These are phyloP conservation scores for Sugiyamaella japonica DNA, from an alignment of 1,139 yeast species.

Conservation along the genomic window DNA sequence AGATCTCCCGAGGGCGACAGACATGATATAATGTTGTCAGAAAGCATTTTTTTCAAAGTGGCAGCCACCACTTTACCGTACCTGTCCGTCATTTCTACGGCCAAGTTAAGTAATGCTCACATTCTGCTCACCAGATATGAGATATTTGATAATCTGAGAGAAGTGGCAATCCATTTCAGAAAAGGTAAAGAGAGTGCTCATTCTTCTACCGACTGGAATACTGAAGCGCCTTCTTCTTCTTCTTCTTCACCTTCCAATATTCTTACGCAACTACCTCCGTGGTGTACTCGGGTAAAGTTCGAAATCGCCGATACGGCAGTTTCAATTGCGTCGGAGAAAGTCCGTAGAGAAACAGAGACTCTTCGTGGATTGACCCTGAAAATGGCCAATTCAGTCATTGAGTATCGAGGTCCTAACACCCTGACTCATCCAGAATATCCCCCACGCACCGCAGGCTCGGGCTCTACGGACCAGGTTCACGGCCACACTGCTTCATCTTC, in stretches of 20 bases:
- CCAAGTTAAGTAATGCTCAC: constrained; percentile 33
- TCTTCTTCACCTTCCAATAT: constrained; percentile 17
- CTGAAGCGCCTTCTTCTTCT: background rate
- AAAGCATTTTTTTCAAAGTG: constrained; percentile 33
- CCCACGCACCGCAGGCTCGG: constrained; percentile 23
- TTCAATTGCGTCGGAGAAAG: constrained; percentile 32
- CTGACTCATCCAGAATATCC: constrained; percentile 16
- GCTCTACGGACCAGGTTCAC: background rate
- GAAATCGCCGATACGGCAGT: constrained; percentile 35
- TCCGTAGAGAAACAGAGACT: constrained; percentile 26
- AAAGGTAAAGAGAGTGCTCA: background rate
- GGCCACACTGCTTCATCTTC: constrained; percentile 2
- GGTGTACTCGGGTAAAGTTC: constrained; percentile 36
- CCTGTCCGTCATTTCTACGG: constrained; percentile 32
- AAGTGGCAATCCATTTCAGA: constrained; percentile 28
- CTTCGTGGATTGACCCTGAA: constrained; percentile 31
- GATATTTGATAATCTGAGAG: constrained; percentile 34
- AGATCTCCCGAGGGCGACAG: constrained; percentile 35
- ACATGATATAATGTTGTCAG: constrained; percentile 37
- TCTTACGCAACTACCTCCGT: constrained; percentile 37
- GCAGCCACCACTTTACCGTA: constrained; percentile 36
- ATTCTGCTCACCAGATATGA: constrained; percentile 35
- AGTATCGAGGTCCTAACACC: constrained; percentile 26
- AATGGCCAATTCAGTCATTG: constrained; percentile 29
- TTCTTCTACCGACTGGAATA: background rate